Base-by-base conservation (phyloP, 2,329 filamentous ascomycete genomes). In the Ophiostoma sp. region DNA sequence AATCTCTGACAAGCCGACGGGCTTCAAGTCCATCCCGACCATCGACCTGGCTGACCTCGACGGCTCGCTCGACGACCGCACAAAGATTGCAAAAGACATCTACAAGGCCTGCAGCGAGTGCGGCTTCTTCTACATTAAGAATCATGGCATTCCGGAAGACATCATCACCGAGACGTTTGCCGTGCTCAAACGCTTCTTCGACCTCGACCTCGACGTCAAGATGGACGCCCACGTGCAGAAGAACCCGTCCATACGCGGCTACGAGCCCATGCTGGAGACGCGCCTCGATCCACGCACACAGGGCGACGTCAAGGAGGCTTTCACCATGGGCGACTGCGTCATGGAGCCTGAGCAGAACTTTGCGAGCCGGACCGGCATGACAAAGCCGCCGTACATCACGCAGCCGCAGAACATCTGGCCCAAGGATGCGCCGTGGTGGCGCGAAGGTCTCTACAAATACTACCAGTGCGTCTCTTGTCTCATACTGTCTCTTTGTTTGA, bases 271-370 rank as follows among this genome's bases (percentile, higher is more conserved):
- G 72, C 66, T 74, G 9, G 76, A 77, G 72, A 76, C 76, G 5
- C 74, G 72, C 16, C 68, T 77, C 5, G 76, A 78, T 65, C 74
- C 74, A 2, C 72, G 72, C 41, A 76, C 75, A 2, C 71, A 70
- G 65, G 75, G 75, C 67, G 72, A 72, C 65, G 14, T 70, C 55
- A 73, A 73, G 60, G 73, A 74, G 67, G 72, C 69, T 16, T 72
- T 73, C 47, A 76, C 75, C 5, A 77, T 78, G 73, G 78, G 78
- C 41, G 76, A 79, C 69, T 77, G 76, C 67, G 74, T 75, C 27
- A 72, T 75, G 18, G 77, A 78, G 67, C 75, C 76, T 0, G 78
- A 79, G 69, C 78, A 79, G 68, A 72, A 77, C 70, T 76, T 74
- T 49, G 42, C 42, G n/a, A 44, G 63, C 9, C 63, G 63, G 9